Conservation (phyloP, 768 basidiomycete genomes). For the Coprinellus aureogranulatus region DNA sequence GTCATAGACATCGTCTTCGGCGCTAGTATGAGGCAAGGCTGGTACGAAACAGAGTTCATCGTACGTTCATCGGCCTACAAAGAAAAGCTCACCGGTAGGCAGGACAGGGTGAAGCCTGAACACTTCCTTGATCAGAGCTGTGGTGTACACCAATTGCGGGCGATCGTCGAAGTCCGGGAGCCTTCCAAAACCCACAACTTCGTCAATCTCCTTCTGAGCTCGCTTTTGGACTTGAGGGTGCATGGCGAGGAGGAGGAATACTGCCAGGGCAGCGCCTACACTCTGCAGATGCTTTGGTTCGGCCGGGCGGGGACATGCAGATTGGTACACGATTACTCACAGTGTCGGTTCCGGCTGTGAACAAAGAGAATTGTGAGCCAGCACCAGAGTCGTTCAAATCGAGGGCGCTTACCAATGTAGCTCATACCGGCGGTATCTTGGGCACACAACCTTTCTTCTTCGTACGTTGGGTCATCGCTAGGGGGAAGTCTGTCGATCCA, state of each 20-base stretch:
- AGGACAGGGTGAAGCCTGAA: constrained; percentile 30
- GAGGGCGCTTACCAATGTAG: constrained; percentile 18
- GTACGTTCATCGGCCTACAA: neutral
- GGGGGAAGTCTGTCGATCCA: constrained; percentile 18
- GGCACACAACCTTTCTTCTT: constrained; percentile 20
- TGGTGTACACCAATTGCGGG: constrained; percentile 14
- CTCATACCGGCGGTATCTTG: constrained; percentile 19
- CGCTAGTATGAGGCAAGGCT: constrained; percentile 30
- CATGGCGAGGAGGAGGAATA: constrained; percentile 24
- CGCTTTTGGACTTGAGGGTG: constrained; percentile 24
- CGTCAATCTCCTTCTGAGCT: constrained; percentile 29
- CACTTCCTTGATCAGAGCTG: constrained; percentile 25
- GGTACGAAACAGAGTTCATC: neutral
- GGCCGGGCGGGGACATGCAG: no score
- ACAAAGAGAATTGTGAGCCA: neutral
- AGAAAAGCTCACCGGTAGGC: constrained; percentile 25
- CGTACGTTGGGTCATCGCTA: constrained; percentile 7
- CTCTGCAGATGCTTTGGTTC: constrained; percentile 15
- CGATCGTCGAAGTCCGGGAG: constrained; percentile 23
- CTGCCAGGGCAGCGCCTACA: constrained; percentile 17
- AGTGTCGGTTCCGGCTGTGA: constrained; percentile 10
- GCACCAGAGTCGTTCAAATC: neutral
- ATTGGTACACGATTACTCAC: neutral
- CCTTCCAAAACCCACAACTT: constrained; percentile 13
- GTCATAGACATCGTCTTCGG: constrained; percentile 4